Evolutionary conservation across 768 basidiomycete species (phyloP), one percentile per base, ranked within the genome.

Genomic region (Lactarius hengduanensis): DNA sequence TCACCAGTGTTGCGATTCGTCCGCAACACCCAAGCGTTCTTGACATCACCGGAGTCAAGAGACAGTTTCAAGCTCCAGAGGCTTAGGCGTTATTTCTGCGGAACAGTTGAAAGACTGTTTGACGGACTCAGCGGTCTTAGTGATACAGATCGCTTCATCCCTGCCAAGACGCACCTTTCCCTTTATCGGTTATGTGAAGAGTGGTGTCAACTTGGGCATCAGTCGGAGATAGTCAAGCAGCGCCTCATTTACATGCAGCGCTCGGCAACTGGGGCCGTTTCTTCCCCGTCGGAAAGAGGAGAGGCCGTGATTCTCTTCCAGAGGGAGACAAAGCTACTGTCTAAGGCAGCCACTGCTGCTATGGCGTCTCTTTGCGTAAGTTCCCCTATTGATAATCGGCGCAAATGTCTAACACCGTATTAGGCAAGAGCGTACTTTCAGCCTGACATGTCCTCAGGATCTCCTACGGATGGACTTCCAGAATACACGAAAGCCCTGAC

Each of bases 41-140:
- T 98, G n/a, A 83, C 84, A 3, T 81, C 86, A 4, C 78, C 86
- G 0, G 89, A 91, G 45, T 84, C 87, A 71, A 85, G 89, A 32
- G 89, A 93, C 58, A 89, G 89, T 67, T 86, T 84, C 71, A 84
- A 90, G 1, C 76, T 94, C 32, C 92, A 96, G 68, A 84, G 88
- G 9, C 80, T 96, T 36, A 87, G 95, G 34, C 87, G 93, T 30
- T 96, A 92, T 74, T 97, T 96, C 75, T 97, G 95, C 72, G 90
- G 92, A 22, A 86, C 90, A 0, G 86, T 97, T 4, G 92, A 95
- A 75, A 86, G 90, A 59, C 82, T 97, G 11, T 94, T 95, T 66
- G 89, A 93, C 69, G 89, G 85, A 16, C 77, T 91, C 36, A 83
- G 87, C 3, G 81, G 81, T 40, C 79, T 93, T 34, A 87, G 88